Evolutionary conservation across 768 basidiomycete species (phyloP).

Genomic region (Hericium coralloides): DNA sequence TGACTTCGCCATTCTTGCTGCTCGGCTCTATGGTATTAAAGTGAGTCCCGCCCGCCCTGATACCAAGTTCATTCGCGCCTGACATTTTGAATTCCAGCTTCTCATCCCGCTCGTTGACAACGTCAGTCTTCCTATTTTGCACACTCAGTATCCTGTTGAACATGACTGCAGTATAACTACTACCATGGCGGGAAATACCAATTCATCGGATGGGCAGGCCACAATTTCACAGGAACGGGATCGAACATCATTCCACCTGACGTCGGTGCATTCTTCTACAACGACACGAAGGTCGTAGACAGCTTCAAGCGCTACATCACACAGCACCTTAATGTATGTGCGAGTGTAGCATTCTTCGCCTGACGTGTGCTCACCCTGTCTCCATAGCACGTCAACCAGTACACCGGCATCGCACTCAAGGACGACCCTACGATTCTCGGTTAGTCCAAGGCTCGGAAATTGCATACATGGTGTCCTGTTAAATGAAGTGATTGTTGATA

Average conservation of each 20-base stretch:
- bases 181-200: conserved; percentile 24
- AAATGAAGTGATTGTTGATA: not conserved
- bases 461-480: too few relatives aligned
- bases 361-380: not conserved
- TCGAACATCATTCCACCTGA: conserved; percentile 18
- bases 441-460: not conserved
- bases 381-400: conserved; percentile 18
- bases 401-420: conserved; percentile 19
- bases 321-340: not conserved
- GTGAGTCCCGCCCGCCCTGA: not conserved
- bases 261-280: conserved; percentile 19
- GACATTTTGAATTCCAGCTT: not conserved
- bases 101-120: conserved; percentile 17
- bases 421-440: conserved; percentile 22
- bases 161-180: conserved; percentile 10
- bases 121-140: conserved; percentile 4
- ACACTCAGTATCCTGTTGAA: not conserved
- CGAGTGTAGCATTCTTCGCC: not conserved
- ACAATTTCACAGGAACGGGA: conserved; percentile 12
- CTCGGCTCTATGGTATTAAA: not conserved
- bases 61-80: too few relatives aligned
- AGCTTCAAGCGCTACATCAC: conserved; percentile 1
- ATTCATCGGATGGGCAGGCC: conserved; percentile 18
- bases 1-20: conserved; percentile 20
- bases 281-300: conserved; percentile 12